Evolutionary conservation across 169 alveolate species (phyloP).

Genomic region (Plasmodium malariae): DNA sequence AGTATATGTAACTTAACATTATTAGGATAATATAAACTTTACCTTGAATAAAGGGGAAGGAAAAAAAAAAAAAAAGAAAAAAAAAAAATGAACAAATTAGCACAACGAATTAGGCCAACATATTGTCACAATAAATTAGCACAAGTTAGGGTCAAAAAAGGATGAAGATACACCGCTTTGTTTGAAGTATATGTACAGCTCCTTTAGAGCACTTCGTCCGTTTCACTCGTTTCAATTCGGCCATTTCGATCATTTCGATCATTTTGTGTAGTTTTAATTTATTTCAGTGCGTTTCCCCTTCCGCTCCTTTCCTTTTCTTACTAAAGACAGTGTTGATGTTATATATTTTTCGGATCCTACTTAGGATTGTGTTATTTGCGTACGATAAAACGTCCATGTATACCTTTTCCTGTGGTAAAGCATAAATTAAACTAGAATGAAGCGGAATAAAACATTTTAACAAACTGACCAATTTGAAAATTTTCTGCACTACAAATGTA

Average conservation of each 20-base stretch:
- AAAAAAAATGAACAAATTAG: background rate
- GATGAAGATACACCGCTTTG: too few relatives aligned
- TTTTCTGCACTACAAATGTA: background rate
- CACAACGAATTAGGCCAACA: background rate
- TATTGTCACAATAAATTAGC: background rate
- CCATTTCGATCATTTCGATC: too few relatives aligned
- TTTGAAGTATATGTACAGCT: too few relatives aligned
- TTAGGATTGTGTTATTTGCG: slow-evolving; percentile 29
- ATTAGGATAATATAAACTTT: slow-evolving; percentile 60
- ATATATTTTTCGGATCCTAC: slow-evolving; percentile 49
- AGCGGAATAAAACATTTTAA: too few relatives aligned
- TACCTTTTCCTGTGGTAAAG: slow-evolving; percentile 45
- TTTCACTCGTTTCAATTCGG: too few relatives aligned
- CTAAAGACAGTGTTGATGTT: slow-evolving; percentile 63
- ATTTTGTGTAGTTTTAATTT: too few relatives aligned
- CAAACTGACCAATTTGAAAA: too few relatives aligned
- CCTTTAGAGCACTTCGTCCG: too few relatives aligned
- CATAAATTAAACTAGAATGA: background rate
- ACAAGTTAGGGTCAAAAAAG: too few relatives aligned
- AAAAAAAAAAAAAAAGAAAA: background rate
- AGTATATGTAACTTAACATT: slow-evolving; percentile 51
- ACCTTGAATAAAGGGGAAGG: background rate
- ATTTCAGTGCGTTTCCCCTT: too few relatives aligned
- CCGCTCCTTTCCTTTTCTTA: slow-evolving; percentile 37
- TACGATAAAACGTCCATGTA: slow-evolving; percentile 63